Evolutionary conservation across 768 basidiomycete genomes (phyloP), one percentile per base, ranked within the genome.

Genomic region (Myochromella boudieri): DNA sequence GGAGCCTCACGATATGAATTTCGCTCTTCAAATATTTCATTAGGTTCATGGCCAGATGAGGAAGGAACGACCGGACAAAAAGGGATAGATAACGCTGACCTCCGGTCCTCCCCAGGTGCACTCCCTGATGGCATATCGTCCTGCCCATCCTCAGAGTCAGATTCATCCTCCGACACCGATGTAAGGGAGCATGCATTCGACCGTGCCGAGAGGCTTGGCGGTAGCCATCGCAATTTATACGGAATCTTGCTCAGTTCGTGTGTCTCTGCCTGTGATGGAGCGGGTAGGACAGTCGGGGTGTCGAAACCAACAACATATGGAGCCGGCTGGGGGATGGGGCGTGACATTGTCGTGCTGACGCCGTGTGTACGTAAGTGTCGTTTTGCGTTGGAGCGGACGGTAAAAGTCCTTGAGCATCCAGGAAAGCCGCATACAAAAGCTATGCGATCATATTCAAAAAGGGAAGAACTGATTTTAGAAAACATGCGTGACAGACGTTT

Each of bases 331-430:
- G 43, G 37, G 14, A 49, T 42, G 8, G 27, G 44, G n/a, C 14
- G n/a, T 8, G 46, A 24, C 15, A 46, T 51, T n/a, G 44, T 46
- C 9, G 53, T 62, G 49, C 54, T 48, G 25, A 84, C 72, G 20
- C 85, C 84, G 54, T 91, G 88, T 1, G 85, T 89, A 36, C 85
- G 83, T 28, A 87, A 73, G 58, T 91, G 88, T 26, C 88, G 77
- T 62, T 82, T 87, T 12, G 87, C 87, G 55, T 91, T 91, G 6
- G 88, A 91, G 10, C 85, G 80, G 14, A 91, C 87, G 15, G 85
- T 81, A 57, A 91, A 91, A 3, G 72, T 75, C 59, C 85, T 84
- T 24, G 68, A 64, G 60, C 89, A 91, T 26, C 74, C 72, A 11
- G 76, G 68, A 39, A 82, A 80, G 0, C 67, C 74, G 58, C 88